Evolutionary conservation across 345 rosid genomes (phyloP).

Genomic region (Psidium friedrichsthalianum): DNA sequence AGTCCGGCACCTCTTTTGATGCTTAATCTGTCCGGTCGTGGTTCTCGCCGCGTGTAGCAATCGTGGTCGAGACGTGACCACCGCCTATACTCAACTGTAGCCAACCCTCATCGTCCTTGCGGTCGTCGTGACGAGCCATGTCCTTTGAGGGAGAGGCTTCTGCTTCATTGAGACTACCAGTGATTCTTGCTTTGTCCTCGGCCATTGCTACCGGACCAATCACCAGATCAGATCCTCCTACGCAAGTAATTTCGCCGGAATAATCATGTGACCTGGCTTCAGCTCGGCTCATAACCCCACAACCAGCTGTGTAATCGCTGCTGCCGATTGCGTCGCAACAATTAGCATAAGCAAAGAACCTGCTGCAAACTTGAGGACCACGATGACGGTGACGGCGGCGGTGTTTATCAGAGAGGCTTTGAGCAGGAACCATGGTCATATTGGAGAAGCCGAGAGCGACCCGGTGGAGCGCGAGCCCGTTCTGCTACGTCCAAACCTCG

Average conservation of each 20-base stretch:
- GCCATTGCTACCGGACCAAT: constrained; percentile 35
- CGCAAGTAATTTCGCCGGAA: neutral
- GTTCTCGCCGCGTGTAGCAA: neutral
- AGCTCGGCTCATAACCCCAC: constrained; percentile 11
- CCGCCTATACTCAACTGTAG: constrained; percentile 70
- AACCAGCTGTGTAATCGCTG: constrained; percentile 5
- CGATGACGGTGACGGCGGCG: neutral
- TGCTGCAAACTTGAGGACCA: neutral
- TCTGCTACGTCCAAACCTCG: neutral
- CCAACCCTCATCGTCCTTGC: constrained; percentile 56
- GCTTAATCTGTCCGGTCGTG: neutral
- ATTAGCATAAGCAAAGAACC: neutral
- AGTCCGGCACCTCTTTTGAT: neutral
- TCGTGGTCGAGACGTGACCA: constrained; percentile 9
- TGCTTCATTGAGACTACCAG: constrained; percentile 32
- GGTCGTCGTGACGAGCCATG: constrained; percentile 9
- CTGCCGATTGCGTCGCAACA: neutral
- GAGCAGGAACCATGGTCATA: constrained; percentile 68
- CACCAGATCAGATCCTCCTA: neutral
- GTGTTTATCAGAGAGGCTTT: constrained; percentile 18
- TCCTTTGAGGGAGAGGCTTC: constrained; percentile 54
- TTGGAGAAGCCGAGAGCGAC: constrained; percentile 17
- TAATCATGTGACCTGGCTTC: constrained; percentile 31
- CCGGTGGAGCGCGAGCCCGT: neutral
- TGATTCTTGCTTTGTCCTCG: constrained; percentile 72